Evolutionary conservation across 345 rosid species (phyloP).

Genomic region (Noccaea bulbosa): DNA sequence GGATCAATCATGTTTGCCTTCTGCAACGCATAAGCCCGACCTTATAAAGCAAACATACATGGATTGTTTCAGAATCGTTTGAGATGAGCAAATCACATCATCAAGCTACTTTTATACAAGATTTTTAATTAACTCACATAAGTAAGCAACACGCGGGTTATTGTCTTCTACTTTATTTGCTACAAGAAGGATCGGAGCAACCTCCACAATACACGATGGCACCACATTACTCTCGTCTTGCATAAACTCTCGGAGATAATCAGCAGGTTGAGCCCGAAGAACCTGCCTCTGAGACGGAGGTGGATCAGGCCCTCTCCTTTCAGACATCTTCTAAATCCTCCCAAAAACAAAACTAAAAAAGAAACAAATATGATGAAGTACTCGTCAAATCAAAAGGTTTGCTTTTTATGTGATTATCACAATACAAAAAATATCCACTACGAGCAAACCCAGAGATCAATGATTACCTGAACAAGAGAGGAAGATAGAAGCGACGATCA

Average conservation of each 20-base stretch:
- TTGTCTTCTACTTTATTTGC: slow-evolving; percentile 63
- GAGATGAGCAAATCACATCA: slow-evolving; percentile 1
- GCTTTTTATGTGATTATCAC: not conserved
- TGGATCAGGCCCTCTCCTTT: slow-evolving; percentile 50
- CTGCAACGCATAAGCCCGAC: slow-evolving; percentile 85
- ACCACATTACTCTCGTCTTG: slow-evolving; percentile 60
- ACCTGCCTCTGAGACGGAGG: slow-evolving; percentile 54
- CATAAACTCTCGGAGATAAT: slow-evolving; percentile 59
- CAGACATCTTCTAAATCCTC: slow-evolving; percentile 48
- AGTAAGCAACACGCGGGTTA: slow-evolving; percentile 63
- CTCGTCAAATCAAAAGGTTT: slow-evolving; percentile 13
- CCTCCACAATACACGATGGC: slow-evolving; percentile 61
- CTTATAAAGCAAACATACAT: slow-evolving; percentile 40
- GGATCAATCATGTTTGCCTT: slow-evolving; percentile 75
- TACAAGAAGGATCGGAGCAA: slow-evolving; percentile 68
- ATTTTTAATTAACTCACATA: slow-evolving; percentile 55
- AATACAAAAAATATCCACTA: too few species aligned
- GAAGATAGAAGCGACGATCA: not conserved
- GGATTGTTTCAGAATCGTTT: not conserved
- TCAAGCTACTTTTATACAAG: not conserved
- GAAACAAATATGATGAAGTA: slow-evolving; percentile 21
- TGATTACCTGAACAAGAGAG: slow-evolving; percentile 16
- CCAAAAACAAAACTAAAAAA: slow-evolving; percentile 4
- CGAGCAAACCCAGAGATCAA: not conserved
- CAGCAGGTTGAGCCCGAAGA: slow-evolving; percentile 62